Conservation (phyloP, 495 filamentous ascomycete species). For the Penicillium macrosclerotiorum region DNA sequence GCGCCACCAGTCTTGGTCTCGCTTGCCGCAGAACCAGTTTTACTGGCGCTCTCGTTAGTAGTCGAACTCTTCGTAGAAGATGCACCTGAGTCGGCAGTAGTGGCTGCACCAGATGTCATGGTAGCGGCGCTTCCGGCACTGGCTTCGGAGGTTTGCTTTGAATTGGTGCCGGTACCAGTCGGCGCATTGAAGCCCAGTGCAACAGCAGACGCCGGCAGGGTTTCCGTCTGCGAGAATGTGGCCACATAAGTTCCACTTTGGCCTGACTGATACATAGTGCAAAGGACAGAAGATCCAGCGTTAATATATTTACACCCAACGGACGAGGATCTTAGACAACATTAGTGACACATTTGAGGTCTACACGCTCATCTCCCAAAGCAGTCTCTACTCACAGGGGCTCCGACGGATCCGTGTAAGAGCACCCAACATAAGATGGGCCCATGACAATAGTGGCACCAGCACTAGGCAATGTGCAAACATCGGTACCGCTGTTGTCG, state of each 20-base stretch:
- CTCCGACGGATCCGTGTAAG: conserved; percentile 5
- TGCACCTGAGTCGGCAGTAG: background rate
- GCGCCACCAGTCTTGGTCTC: conserved; percentile 4
- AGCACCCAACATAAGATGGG: conserved; percentile 5
- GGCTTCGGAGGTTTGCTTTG: conserved; percentile 2
- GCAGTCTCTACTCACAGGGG: conserved; percentile 1
- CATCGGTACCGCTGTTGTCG: conserved; percentile 1
- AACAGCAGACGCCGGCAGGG: background rate
- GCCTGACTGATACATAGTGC: conserved; percentile 3
- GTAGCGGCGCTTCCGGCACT: conserved; percentile 1
- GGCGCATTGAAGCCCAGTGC: conserved; percentile 1
- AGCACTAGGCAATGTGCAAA: conserved; percentile 4
- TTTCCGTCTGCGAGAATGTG: conserved; percentile 1
- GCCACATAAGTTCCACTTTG: conserved; percentile 1
- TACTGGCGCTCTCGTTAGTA: background rate
- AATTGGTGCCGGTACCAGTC: background rate
- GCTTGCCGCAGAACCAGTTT: conserved; percentile 1
- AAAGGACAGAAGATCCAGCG: conserved; percentile 1
- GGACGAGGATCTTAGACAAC: background rate
- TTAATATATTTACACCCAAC: conserved; percentile 3
- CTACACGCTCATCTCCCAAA: background rate
- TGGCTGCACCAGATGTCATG: background rate
- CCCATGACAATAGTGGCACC: conserved; percentile 5
- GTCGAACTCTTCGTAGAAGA: background rate
- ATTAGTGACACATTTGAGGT: background rate